A percentile compares a stretch with the other conserved stretches of the same genome.
Evolutionary conservation across 495 filamentous ascomycete species (phyloP).

Genomic region (Penicilliopsis zonata): DNA sequence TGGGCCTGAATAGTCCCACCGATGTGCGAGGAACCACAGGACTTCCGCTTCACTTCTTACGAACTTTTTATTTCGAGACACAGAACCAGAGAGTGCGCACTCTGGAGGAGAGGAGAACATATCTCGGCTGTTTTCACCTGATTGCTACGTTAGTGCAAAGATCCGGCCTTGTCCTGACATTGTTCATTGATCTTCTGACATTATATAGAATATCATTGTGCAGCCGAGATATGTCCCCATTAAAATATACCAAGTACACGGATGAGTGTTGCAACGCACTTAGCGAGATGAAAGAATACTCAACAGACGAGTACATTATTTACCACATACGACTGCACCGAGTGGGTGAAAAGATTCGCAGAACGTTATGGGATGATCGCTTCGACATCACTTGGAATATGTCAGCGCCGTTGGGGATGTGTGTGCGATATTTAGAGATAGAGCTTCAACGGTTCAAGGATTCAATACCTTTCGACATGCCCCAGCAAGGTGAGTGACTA

Average conservation of each 20-base stretch:
- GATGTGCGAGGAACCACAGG: constrained; percentile 7
- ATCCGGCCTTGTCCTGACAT: neutral
- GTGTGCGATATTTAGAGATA: constrained; percentile 9
- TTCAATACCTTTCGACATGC: constrained; percentile 6
- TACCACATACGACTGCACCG: constrained; percentile 14
- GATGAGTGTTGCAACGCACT: constrained; percentile 13
- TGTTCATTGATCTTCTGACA: constrained; percentile 1
- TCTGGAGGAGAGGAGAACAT: constrained; percentile 16
- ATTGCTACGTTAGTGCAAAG: constrained; percentile 13
- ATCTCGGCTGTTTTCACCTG: constrained; percentile 24
- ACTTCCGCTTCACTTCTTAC: constrained; percentile 12
- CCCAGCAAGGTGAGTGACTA: constrained; percentile 7
- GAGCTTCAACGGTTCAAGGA: constrained; percentile 7
- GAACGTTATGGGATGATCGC: constrained; percentile 4
- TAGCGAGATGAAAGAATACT: constrained; percentile 4
- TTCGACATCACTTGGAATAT: constrained; percentile 1
- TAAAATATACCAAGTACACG: constrained; percentile 19
- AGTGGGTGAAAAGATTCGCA: constrained; percentile 9
- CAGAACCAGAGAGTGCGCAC: constrained; percentile 9
- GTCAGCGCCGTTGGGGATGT: constrained; percentile 8
- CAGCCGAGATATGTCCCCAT: constrained; percentile 15
- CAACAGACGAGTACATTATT: constrained; percentile 14
- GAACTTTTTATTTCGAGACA: constrained; percentile 4
- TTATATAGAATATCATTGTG: constrained; percentile 15
- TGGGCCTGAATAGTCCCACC: constrained; percentile 14